These are phyloP conservation scores for Capronia americana DNA, from an alignment of 2,329 filamentous ascomycete genomes.

Conservation along the genomic window DNA sequence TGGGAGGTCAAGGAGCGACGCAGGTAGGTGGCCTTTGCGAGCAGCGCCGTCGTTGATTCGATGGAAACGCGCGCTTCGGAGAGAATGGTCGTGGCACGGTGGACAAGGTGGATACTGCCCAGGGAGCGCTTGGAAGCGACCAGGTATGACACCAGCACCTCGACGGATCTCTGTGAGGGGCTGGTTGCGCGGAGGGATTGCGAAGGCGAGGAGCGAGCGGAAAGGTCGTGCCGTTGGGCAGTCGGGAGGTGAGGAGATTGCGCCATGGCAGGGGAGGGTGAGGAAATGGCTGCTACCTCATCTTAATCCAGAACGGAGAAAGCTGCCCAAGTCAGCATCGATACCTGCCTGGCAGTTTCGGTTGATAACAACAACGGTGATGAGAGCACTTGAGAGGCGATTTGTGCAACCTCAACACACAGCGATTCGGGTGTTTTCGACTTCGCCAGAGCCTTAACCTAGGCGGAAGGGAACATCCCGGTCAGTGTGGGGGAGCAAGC, in stretches of 20 bases:
- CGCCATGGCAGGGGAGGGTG: constrained; percentile 34
- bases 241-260: constrained; percentile 30
- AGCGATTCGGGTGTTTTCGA: neutral
- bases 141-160: constrained; percentile 81
- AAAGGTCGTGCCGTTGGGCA: constrained; percentile 24
- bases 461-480: neutral
- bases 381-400: neutral
- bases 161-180: constrained; percentile 53
- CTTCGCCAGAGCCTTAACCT: neutral
- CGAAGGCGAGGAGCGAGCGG: constrained; percentile 31
- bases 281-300: constrained; percentile 22
- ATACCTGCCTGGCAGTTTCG: neutral
- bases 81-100: constrained; percentile 85
- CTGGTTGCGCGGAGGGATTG: constrained; percentile 27
- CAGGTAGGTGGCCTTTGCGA: constrained; percentile 72
- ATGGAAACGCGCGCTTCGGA: constrained; percentile 75
- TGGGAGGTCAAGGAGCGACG: constrained; percentile 63
- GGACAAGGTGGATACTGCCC: constrained; percentile 80
- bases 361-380: neutral
- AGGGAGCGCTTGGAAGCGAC: constrained; percentile 87
- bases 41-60: constrained; percentile 77
- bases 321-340: constrained; percentile 1
- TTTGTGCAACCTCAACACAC: neutral
- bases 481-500: constrained; percentile 15
- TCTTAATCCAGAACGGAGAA: neutral